These are phyloP conservation scores for Aaosphaeria pasadenensis DNA, from an alignment of 2,329 filamentous ascomycete genomes.

Conservation along the genomic window DNA sequence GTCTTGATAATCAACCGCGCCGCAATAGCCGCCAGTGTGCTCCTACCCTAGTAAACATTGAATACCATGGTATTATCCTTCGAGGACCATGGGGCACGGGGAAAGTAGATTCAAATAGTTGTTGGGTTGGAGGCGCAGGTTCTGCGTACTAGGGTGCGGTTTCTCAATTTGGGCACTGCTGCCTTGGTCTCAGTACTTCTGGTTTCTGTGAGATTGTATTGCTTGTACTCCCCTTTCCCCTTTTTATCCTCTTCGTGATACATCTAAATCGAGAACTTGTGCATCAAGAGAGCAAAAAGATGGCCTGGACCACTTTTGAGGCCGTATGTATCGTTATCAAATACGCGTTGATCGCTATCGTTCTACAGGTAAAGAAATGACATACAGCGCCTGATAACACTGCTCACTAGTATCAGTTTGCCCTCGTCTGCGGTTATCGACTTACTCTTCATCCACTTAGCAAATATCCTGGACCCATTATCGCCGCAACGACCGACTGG, in stretches of 20 bases:
- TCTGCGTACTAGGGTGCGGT: not conserved
- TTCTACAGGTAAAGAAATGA: not conserved
- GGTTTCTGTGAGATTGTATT: not conserved
- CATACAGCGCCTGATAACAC: not conserved
- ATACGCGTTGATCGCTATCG: not conserved
- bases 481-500: conserved; percentile 12
- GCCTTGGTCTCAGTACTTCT: not conserved
- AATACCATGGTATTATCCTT: too few species aligned
- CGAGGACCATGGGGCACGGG: too few species aligned
- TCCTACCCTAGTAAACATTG: too few species aligned
- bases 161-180: not conserved
- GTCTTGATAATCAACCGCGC: too few species aligned
- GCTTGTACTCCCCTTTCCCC: too few species aligned
- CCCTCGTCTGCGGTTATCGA: conserved; percentile 4
- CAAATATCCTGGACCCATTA: conserved; percentile 31
- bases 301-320: not conserved
- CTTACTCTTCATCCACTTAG: conserved; percentile 8
- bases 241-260: too few species aligned
- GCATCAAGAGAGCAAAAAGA: not conserved
- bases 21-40: too few species aligned
- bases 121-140: not conserved
- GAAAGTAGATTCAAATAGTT: too few species aligned
- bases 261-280: not conserved
- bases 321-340: not conserved
- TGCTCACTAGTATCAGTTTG: not conserved